These are phyloP conservation scores for Blastobotrys persicus DNA, from an alignment of 1,139 yeast genomes.

Conservation along the genomic window DNA sequence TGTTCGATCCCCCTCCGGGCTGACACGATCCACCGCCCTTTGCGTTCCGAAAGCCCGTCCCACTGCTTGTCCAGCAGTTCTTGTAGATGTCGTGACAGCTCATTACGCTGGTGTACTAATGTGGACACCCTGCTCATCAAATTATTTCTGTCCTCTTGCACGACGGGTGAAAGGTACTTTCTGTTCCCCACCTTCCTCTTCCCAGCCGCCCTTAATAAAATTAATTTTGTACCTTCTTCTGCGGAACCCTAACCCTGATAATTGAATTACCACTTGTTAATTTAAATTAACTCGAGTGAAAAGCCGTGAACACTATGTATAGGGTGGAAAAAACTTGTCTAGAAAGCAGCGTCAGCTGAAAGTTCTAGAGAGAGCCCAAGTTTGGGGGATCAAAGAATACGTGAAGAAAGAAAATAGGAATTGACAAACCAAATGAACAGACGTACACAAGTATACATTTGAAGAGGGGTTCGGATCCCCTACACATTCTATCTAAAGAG, in stretches of 20 bases:
- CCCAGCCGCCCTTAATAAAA: background rate
- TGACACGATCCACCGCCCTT: slow-evolving; percentile 22
- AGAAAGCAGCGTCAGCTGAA: no score
- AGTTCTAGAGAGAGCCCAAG: no score
- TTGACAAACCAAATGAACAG: no score
- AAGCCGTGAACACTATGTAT: background rate
- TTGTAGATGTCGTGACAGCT: slow-evolving; percentile 22
- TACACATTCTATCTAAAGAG: background rate
- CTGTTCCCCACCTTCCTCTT: background rate
- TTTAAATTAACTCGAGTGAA: background rate
- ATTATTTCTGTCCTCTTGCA: background rate
- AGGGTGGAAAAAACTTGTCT: no score
- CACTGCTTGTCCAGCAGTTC: slow-evolving; percentile 27
- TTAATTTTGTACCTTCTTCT: no score
- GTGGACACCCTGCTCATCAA: background rate
- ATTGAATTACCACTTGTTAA: no score
- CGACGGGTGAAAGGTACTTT: no score
- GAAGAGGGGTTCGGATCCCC: no score
- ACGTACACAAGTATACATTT: no score
- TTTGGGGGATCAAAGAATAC: no score
- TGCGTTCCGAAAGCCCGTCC: slow-evolving; percentile 25
- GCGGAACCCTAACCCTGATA: no score
- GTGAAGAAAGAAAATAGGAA: no score
- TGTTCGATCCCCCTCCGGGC: slow-evolving; percentile 25
- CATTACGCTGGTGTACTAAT: slow-evolving; percentile 12